These are phyloP conservation scores for Rhododendron simsii DNA, from an alignment of 148 eudicot species.

Conservation along the genomic window DNA sequence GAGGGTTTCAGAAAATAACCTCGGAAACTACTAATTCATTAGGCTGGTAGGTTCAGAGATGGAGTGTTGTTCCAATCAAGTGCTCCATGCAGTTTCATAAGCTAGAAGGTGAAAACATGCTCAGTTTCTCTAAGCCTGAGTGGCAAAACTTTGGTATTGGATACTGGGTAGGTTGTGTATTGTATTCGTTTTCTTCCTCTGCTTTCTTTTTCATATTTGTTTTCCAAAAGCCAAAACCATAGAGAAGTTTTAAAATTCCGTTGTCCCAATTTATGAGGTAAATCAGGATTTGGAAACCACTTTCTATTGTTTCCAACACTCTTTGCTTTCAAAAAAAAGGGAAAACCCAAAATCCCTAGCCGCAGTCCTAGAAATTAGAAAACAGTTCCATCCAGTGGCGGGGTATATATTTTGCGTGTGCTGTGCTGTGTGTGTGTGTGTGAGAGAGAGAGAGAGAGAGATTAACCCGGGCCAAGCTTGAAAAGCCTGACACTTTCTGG, in stretches of 20 bases:
- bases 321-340: neutral
- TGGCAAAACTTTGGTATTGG: neutral
- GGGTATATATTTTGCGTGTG: neutral
- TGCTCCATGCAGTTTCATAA: neutral
- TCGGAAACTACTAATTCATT: neutral
- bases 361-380: neutral
- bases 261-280: neutral
- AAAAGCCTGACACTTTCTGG: conserved; percentile 16
- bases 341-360: neutral
- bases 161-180: neutral
- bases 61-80: neutral
- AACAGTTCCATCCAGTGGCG: neutral
- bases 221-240: neutral
- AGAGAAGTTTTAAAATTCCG: neutral
- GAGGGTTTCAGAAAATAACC: neutral
- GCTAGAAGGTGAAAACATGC: neutral
- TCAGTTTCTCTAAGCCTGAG: neutral
- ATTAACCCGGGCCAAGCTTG: conserved; percentile 15
- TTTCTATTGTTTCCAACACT: neutral
- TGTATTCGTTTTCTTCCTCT: neutral
- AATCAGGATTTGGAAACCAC: neutral
- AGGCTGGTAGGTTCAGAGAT: neutral
- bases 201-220: neutral
- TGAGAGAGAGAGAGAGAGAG: neutral
- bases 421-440: neutral